phyloP scores from a whole-genome alignment of 495 filamentous ascomycete genomes.

The Jackrogersella minutella region DNA sequence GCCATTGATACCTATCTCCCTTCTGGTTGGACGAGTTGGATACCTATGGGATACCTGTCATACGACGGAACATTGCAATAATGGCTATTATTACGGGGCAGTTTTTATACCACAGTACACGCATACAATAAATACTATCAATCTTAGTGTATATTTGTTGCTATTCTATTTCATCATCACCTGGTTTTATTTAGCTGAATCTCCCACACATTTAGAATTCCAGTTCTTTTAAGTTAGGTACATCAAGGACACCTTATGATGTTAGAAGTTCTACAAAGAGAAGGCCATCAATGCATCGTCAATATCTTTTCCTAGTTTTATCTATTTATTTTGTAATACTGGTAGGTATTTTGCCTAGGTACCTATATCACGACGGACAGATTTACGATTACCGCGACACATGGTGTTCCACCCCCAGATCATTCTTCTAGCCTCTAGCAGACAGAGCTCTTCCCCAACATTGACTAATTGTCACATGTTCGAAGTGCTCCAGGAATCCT shows the following conservation, averaged over 20 bases:
- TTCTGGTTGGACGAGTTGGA: constrained; percentile 9
- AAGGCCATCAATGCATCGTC: neutral
- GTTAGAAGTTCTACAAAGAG: neutral
- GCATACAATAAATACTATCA: constrained; percentile 9
- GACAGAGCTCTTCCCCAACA: no score
- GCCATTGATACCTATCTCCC: constrained; percentile 23
- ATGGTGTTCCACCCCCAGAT: no score
- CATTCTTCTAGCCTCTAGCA: no score
- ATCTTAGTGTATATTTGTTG: constrained; percentile 17
- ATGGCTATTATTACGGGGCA: constrained; percentile 20
- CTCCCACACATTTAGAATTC: neutral
- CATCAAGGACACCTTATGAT: neutral
- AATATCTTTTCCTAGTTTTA: no score
- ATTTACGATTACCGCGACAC: no score
- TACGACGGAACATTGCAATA: constrained; percentile 18
- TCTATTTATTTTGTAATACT: neutral
- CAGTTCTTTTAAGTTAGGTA: neutral
- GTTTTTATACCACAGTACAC: constrained; percentile 9
- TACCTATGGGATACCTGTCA: neutral
- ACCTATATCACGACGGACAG: no score
- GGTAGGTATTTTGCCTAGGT: no score
- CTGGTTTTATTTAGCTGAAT: constrained; percentile 3
- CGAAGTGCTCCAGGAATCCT: no score
- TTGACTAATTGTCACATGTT: no score
- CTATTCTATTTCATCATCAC: constrained; percentile 19